Percentiles rank a stretch among this genome's conserved stretches.
These are phyloP conservation scores for Gyrodon tennesseensis DNA, from an alignment of 1,284 basidiomycete genomes.

Conservation along the genomic window DNA sequence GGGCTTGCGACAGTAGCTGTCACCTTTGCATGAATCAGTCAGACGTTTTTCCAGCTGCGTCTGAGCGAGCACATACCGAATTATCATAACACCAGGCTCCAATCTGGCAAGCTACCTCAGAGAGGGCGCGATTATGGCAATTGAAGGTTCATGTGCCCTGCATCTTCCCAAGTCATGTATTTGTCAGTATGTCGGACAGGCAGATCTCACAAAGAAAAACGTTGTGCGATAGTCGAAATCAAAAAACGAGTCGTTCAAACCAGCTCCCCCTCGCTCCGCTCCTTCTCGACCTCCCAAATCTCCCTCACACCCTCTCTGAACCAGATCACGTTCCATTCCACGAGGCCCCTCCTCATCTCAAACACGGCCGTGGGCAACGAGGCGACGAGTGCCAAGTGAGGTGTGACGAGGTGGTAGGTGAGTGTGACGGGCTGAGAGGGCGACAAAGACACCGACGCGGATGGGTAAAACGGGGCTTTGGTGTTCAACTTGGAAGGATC, in stretches of 20 bases:
- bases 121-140: neutral
- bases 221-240: neutral
- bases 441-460: constrained; percentile 57
- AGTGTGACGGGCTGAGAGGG: constrained; percentile 70
- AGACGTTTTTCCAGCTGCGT: too few species aligned
- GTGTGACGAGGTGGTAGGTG: constrained; percentile 84
- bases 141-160: neutral
- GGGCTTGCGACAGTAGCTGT: neutral
- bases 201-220: constrained; percentile 9
- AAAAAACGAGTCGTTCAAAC: constrained; percentile 12
- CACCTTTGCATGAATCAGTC: neutral
- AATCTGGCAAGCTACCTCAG: neutral
- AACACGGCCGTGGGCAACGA: constrained; percentile 79
- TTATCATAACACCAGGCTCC: neutral
- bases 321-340: constrained; percentile 94
- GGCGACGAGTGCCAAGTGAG: constrained; percentile 77
- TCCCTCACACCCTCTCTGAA: constrained; percentile 79
- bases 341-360: constrained; percentile 73
- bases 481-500: constrained; percentile 10
- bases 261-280: constrained; percentile 49
- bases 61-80: neutral
- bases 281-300: constrained; percentile 69
- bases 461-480: constrained; percentile 40
- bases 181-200: constrained; percentile 7
- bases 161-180: constrained; percentile 11